Evolutionary conservation across 192 early-diverging fungal genomes (phyloP), one percentile per base, ranked within the genome.

Genomic region (Chytriomyces sp.): DNA sequence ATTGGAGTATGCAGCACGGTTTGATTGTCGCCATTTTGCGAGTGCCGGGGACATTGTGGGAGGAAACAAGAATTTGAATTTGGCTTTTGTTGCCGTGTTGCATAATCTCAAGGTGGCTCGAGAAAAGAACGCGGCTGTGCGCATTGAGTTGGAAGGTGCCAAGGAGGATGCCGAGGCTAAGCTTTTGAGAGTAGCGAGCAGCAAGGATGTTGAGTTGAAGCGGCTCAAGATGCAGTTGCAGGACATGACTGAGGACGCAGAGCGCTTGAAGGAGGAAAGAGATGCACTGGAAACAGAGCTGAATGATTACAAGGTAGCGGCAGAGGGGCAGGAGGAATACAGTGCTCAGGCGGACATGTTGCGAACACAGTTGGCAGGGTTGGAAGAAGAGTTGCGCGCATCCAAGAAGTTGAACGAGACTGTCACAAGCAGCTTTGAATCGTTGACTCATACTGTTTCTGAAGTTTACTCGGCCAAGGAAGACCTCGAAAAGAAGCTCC

Each of bases 61-160:
- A 19, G 80, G 80, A 14, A 81, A 77, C 53, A 76, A 75, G 60
- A 81, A 80, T 55, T 55, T 81, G 32, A 81, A 81, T 44, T 52
- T 81, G 5, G 80, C 80, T 12, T 81, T 81, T 64, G 78, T 80
- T 8, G 80, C 80, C 19, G 75, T 78, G 6, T 62, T 81, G 22
- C 81, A 78, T 34, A 81, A 80, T 67, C 40, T 70, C 2, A 70
- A 75, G 49, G 61, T 64, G 7, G 39, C 59, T 4, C 73, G 64
- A 6, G 61, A 64, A 52, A 62, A 66, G 55, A 52, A 33, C 12
- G 19, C 37, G 12, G 4, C 30, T n/a, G 26, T 41, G 14, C n/a
- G 59, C 8, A 59, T 57, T 32, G 25, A 65, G 28, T 36, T 64
- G 33, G 73, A 74, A 56, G 55, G 39, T 12, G 64, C 74, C 3